Evolutionary conservation across 2,329 filamentous ascomycete genomes (phyloP).

Genomic region (Clonostachys rosea): DNA sequence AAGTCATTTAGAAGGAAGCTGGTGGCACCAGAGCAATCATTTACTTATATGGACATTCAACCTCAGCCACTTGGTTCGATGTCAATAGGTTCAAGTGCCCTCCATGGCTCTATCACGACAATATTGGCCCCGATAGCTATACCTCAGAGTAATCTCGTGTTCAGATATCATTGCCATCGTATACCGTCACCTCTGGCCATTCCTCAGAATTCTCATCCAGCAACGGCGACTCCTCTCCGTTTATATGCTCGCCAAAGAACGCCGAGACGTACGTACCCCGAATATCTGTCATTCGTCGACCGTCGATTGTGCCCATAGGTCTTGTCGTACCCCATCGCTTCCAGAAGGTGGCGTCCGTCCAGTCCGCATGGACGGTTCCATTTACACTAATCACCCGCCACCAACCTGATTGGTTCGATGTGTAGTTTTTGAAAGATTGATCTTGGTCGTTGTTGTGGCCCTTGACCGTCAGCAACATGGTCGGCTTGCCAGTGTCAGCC

Average conservation of each 20-base stretch:
- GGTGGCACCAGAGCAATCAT: no score
- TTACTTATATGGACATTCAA: no score
- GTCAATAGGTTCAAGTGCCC: no score
- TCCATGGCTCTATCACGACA: no score
- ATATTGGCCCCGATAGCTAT: no score
- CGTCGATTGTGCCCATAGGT: conserved; percentile 3
- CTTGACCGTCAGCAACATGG: conserved; percentile 10
- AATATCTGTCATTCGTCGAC: conserved; percentile 6
- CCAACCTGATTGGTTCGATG: conserved; percentile 7
- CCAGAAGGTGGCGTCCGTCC: conserved; percentile 6
- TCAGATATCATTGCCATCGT: no score
- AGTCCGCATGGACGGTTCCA: conserved; percentile 7
- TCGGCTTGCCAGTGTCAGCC: conserved; percentile 11
- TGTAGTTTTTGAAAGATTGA: conserved; percentile 4
- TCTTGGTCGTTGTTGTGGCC: conserved; percentile 7
- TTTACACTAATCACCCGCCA: conserved; percentile 7
- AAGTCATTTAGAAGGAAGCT: no score
- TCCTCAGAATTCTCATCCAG: conserved; percentile 3
- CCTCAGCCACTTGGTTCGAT: no score
- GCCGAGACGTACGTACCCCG: conserved; percentile 4
- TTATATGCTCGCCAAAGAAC: conserved; percentile 5
- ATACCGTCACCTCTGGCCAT: conserved; percentile 3
- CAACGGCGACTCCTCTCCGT: not conserved
- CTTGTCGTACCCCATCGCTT: conserved; percentile 7
- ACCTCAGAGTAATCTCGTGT: no score